Evolutionary conservation across 1,284 basidiomycete species (phyloP).

Genomic region (Cystobasidium pallidum): DNA sequence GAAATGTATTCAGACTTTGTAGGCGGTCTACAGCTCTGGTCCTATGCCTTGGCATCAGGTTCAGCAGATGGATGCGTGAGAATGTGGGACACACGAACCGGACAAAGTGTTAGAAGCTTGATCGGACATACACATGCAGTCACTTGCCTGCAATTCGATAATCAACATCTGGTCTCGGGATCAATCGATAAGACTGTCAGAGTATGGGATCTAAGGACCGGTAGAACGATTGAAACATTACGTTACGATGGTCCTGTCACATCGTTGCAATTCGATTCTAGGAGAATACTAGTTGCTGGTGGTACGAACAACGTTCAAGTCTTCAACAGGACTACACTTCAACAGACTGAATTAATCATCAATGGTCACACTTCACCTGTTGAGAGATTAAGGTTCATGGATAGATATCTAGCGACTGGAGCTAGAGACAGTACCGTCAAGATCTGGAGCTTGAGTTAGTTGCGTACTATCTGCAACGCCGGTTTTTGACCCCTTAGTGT

Average conservation of each 20-base stretch:
- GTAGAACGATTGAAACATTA: constrained; percentile 83
- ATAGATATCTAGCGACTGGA: constrained; percentile 89
- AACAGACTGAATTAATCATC: constrained; percentile 77
- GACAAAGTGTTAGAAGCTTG: constrained; percentile 91
- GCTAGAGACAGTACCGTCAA: constrained; percentile 86
- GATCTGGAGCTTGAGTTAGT: constrained; percentile 73
- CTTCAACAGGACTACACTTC: constrained; percentile 92
- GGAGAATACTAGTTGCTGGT: constrained; percentile 90
- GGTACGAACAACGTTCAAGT: constrained; percentile 67
- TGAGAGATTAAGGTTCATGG: constrained; percentile 93
- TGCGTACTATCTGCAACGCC: neutral
- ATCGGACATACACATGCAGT: constrained; percentile 92
- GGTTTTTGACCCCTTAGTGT: neutral
- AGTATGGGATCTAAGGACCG: constrained; percentile 95
- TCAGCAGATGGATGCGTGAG: constrained; percentile 94
- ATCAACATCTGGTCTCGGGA: constrained; percentile 87
- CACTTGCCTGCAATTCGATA: constrained; percentile 95
- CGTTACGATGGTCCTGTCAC: constrained; percentile 90
- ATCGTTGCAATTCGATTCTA: constrained; percentile 85
- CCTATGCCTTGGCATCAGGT: constrained; percentile 93
- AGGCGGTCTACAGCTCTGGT: constrained; percentile 97
- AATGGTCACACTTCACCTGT: constrained; percentile 91
- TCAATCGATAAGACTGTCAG: constrained; percentile 91
- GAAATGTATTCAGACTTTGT: constrained; percentile 97
- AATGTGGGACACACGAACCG: constrained; percentile 99